A percentile compares a stretch with the other conserved stretches of the same genome.
These are phyloP conservation scores for Pseudonectria buxi DNA, from an alignment of 2,329 filamentous ascomycete genomes.

Conservation along the genomic window DNA sequence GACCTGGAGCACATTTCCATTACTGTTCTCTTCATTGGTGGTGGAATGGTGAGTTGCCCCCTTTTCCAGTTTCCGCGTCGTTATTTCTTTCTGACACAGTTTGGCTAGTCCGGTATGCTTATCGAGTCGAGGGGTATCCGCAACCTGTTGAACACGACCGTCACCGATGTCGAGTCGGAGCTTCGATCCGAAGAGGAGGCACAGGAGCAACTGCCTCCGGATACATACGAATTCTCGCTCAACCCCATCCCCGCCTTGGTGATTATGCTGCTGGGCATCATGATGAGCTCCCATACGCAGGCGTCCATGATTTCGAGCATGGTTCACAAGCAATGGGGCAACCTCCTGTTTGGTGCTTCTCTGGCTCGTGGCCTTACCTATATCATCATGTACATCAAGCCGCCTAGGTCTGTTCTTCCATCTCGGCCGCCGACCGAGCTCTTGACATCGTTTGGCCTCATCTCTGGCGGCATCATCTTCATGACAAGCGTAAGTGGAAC, in stretches of 20 bases:
- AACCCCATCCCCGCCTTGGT: constrained; percentile 86
- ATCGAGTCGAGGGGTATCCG: constrained; percentile 69
- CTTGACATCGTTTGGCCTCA: constrained; percentile 78
- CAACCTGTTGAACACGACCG: constrained; percentile 54
- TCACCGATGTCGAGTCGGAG: constrained; percentile 29
- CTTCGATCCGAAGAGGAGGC: constrained; percentile 38
- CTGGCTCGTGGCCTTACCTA: constrained; percentile 76
- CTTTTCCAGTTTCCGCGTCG: neutral
- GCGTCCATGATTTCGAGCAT: constrained; percentile 76
- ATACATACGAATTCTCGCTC: constrained; percentile 65
- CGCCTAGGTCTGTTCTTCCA: constrained; percentile 72
- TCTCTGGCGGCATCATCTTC: constrained; percentile 82
- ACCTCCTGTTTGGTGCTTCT: constrained; percentile 72
- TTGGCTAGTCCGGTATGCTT: constrained; percentile 67
- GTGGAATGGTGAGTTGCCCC: constrained; percentile 61
- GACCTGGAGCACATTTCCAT: constrained; percentile 93
- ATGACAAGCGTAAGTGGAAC: constrained; percentile 69
- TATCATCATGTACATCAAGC: constrained; percentile 68
- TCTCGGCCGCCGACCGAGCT: constrained; percentile 85
- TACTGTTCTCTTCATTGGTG: constrained; percentile 87
- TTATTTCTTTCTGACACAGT: constrained; percentile 17
- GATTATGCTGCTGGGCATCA: constrained; percentile 79
- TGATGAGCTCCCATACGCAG: constrained; percentile 95
- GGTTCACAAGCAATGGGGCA: constrained; percentile 92
- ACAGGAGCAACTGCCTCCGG: constrained; percentile 49